Conservation (phyloP, 495 filamentous ascomycete genomes). For the Xylaria scruposa region DNA sequence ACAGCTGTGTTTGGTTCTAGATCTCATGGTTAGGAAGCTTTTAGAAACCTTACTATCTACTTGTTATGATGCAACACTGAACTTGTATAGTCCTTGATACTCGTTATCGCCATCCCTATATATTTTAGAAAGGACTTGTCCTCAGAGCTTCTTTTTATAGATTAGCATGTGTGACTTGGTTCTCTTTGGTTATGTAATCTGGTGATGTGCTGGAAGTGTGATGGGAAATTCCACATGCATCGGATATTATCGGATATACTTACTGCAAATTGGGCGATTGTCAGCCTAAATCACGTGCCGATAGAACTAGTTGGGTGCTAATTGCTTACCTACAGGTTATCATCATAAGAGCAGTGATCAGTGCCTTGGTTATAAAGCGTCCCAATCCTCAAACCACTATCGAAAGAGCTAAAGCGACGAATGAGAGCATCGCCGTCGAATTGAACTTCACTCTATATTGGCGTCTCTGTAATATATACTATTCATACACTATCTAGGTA, state of each 20-base stretch:
- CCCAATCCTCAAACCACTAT: not conserved
- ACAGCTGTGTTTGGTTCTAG: not conserved
- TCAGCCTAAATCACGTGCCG: slow-evolving; percentile 1
- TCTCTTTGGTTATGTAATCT: not conserved
- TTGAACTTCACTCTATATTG: not conserved
- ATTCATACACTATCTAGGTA: not conserved
- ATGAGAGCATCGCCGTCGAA: not conserved
- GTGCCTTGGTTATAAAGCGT: not conserved
- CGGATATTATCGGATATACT: not conserved
- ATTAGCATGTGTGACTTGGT: not conserved
- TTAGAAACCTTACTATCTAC: not conserved
- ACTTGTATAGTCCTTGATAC: not conserved
- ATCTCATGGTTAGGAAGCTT: not conserved
- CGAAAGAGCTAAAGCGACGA: not conserved
- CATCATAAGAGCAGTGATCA: not conserved
- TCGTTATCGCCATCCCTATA: not conserved
- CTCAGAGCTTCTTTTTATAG: not conserved
- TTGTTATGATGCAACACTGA: not conserved
- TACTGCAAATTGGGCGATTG: not conserved
- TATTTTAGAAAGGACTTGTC: not conserved
- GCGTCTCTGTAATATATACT: not conserved
- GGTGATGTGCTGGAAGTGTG: no score
- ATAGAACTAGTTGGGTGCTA: slow-evolving; percentile 6
- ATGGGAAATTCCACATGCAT: not conserved
- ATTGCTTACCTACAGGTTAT: not conserved